These are phyloP conservation scores for Quillaja saponaria DNA, from an alignment of 306 rosid species.

Conservation along the genomic window DNA sequence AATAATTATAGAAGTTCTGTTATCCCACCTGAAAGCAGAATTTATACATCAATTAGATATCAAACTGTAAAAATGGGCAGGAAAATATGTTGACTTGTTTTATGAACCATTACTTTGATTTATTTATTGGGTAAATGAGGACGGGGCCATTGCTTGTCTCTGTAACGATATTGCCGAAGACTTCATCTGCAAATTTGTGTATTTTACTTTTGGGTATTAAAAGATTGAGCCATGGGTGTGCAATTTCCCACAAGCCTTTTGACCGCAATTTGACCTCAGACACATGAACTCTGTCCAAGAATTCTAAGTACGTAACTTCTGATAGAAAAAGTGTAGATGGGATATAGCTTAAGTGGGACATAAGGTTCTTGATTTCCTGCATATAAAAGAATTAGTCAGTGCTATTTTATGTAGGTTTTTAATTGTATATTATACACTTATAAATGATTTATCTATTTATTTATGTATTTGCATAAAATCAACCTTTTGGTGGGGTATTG, in stretches of 20 bases:
- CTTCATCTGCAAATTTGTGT: slow-evolving; percentile 64
- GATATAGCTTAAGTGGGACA: slow-evolving; percentile 58
- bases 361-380: slow-evolving; percentile 66
- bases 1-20: slow-evolving; percentile 59
- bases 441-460: background rate
- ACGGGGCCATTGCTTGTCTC: slow-evolving; percentile 78
- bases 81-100: background rate
- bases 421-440: background rate
- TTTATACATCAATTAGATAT: slow-evolving; percentile 16
- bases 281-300: slow-evolving; percentile 87
- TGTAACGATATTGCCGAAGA: slow-evolving; percentile 82
- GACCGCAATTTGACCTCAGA: slow-evolving; percentile 85
- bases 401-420: background rate
- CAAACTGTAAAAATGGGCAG: background rate
- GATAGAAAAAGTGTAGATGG: slow-evolving; percentile 79
- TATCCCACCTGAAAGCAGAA: slow-evolving; percentile 82
- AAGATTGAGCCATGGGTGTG: slow-evolving; percentile 99
- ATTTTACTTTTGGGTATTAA: slow-evolving; percentile 83
- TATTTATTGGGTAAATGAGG: slow-evolving; percentile 88
- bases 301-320: slow-evolving; percentile 71
- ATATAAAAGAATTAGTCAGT: slow-evolving; percentile 19
- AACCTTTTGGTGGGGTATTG: slow-evolving; percentile 21
- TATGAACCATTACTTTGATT: slow-evolving; percentile 58
- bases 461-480: background rate
- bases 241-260: slow-evolving; percentile 92